Evolutionary conservation across 257 asterid species (phyloP), one percentile per base, ranked within the genome.

Genomic region (Nicotiana noctiflora): DNA sequence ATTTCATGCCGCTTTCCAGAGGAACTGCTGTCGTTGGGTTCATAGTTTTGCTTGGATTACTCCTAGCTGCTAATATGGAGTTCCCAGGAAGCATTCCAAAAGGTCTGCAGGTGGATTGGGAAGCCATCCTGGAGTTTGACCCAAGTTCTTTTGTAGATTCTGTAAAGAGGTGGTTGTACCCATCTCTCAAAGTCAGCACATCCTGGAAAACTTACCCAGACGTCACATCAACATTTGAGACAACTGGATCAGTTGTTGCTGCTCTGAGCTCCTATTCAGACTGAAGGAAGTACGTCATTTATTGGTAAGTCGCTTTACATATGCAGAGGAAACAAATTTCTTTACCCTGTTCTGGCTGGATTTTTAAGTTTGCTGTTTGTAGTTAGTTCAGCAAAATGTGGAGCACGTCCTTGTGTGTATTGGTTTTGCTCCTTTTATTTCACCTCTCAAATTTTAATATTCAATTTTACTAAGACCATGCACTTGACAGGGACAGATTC

Each of bases 31-130:
- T 83, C 15, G 91, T 93, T 56, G 99, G 99, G 82, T 86, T 93
- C 17, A 84, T 90, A 49, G 98, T 93, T 84, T 82, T 93, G 85
- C 96, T 96, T 23, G 98, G 99, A 78, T 85, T 96, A 80, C 82
- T 94, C 37, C 97, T 96, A 46, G 99, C 99, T 2, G 97, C 98
- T 75, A 96, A 96, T 84, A 93, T 96, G 97, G 98, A 96, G 85
- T 93, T 92, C 88, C 89, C 92, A 15, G 99, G 97, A 81, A 92
- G 89, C 88, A 89, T 96, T 80, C 99, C 99, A 0, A 91, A 90
- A 81, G 97, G 97, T 12, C 68, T 92, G 51, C 98, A 96, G 93
- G 88, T 93, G 80, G 98, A 96, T 51, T 96, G 99, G 99, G 99
- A 96, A 83, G 99, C 99, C 83, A 90, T 93, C 81, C 90, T 96